Evolutionary conservation across 805 yeast genomes (phyloP), one percentile per base, ranked within the genome.

Genomic region (Brettanomyces anomalus): DNA sequence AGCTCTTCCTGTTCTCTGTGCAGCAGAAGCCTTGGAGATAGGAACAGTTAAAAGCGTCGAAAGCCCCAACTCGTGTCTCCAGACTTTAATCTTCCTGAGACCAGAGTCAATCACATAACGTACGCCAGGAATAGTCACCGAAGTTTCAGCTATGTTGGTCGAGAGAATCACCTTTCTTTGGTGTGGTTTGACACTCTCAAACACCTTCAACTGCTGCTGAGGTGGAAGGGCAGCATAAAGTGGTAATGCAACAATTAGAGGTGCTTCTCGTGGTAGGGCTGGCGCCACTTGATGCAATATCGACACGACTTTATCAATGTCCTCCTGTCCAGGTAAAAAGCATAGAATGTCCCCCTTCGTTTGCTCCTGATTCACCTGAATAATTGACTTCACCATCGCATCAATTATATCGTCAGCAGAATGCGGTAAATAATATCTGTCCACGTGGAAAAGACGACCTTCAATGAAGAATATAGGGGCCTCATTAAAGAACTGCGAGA

Each of bases 1-100:
- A n/a, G 99, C 97, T 71, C 99, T 85, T 60, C 99, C 99, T 37
- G 89, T 79, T 63, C 99, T 71, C 66, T 93, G 99, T 31, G 85
- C 76, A 0, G 97, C 98, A 33, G 95, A 84, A 0, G 97, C 95
- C 55, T 84, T 86, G 0, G 97, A 88, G 18, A 93, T 81, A 1
- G 98, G 93, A 0, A 93, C 87, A 0, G 96, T 89, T 41, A 93
- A 66, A 55, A 93, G 73, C 0, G 97, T 85, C n/a, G 96, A 90
- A 30, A 93, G 71, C 0, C 97, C 97, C 33, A 93, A 66, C 51
- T 82, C 88, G 55, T 90, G 95, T 53, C 93, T 77, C 95, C 97
- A 90, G 1, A 90, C 94, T 51, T 90, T 86, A 7, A 90, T 94
- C 57, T 93, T 93, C 44, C 97, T 72, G 39, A 90, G 67, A 0